A percentile compares a stretch with the other conserved stretches of the same genome.
Evolutionary conservation across 495 filamentous ascomycete genomes (phyloP).

Genomic region (Trichoderma orchidacearum): DNA sequence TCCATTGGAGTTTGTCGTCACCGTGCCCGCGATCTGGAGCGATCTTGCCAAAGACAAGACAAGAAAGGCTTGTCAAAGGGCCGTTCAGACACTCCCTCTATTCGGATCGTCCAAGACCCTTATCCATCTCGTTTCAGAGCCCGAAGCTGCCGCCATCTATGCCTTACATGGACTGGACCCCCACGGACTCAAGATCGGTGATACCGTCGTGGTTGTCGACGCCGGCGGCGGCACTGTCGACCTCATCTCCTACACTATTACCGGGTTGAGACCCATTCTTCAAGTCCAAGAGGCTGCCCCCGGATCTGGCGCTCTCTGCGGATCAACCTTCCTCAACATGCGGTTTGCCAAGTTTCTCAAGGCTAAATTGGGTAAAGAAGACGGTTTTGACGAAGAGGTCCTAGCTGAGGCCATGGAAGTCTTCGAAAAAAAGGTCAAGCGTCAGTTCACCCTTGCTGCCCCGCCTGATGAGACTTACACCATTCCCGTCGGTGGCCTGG

Average conservation of each 20-base stretch:
- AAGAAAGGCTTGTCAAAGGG: constrained; percentile 25
- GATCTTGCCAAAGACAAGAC: constrained; percentile 37
- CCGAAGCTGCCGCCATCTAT: constrained; percentile 45
- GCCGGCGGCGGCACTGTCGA: constrained; percentile 49
- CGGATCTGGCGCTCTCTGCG: constrained; percentile 41
- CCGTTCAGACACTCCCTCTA: constrained; percentile 7
- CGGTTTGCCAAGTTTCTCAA: constrained; percentile 31
- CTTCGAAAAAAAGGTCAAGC: constrained; percentile 23
- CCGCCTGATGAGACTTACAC: constrained; percentile 14
- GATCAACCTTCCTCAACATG: constrained; percentile 41
- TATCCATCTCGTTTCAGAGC: constrained; percentile 37
- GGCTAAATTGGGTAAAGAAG: constrained; percentile 14
- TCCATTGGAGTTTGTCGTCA: constrained; percentile 31
- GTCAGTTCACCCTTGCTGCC: constrained; percentile 12
- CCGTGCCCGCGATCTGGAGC: constrained; percentile 44
- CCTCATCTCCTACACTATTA: constrained; percentile 41
- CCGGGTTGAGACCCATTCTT: constrained; percentile 29
- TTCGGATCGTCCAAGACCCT: constrained; percentile 17
- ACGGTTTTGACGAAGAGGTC: constrained; percentile 21
- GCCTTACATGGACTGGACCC: constrained; percentile 30
- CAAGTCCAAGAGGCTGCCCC: constrained; percentile 32
- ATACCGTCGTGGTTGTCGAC: constrained; percentile 44
- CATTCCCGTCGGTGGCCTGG: constrained; percentile 18
- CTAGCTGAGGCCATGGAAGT: constrained; percentile 20
- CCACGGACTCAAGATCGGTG: constrained; percentile 26